phyloP scores from a whole-genome alignment of 1,139 yeast genomes.

The Suhomyces bolitotheri region DNA sequence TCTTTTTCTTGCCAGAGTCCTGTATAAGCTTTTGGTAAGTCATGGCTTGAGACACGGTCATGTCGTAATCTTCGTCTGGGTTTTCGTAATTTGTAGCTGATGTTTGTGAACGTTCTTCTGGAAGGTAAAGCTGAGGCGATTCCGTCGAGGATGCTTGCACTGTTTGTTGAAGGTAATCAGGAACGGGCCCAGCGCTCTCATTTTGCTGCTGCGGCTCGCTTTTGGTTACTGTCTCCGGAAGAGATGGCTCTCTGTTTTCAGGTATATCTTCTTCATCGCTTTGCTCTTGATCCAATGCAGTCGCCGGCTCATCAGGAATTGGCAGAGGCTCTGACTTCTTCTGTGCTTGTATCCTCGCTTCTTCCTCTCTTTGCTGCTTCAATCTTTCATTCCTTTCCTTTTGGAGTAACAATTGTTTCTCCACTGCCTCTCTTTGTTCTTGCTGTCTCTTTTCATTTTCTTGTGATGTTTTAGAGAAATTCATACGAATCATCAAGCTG shows the following conservation, averaged over 20 bases:
- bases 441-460: slow-evolving; percentile 11
- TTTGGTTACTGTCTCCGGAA: neutral
- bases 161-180: neutral
- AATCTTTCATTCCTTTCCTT: slow-evolving; percentile 12
- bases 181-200: neutral
- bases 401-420: slow-evolving; percentile 23
- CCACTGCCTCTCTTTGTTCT: slow-evolving; percentile 25
- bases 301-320: neutral
- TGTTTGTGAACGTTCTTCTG: slow-evolving; percentile 17
- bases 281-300: neutral
- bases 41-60: slow-evolving; percentile 55
- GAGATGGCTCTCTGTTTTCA: neutral
- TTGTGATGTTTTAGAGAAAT: slow-evolving; percentile 15
- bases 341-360: slow-evolving; percentile 2
- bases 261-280: neutral
- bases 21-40: slow-evolving; percentile 50
- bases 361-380: slow-evolving; percentile 11
- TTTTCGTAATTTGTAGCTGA: slow-evolving; percentile 30
- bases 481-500: slow-evolving; percentile 25
- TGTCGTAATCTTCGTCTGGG: slow-evolving; percentile 49
- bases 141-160: slow-evolving; percentile 5
- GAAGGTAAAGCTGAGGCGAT: slow-evolving; percentile 27
- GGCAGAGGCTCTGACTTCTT: neutral
- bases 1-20: slow-evolving; percentile 36
- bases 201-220: neutral